Base-by-base conservation (phyloP, 805 yeast genomes). In the Candida schatavii region DNA sequence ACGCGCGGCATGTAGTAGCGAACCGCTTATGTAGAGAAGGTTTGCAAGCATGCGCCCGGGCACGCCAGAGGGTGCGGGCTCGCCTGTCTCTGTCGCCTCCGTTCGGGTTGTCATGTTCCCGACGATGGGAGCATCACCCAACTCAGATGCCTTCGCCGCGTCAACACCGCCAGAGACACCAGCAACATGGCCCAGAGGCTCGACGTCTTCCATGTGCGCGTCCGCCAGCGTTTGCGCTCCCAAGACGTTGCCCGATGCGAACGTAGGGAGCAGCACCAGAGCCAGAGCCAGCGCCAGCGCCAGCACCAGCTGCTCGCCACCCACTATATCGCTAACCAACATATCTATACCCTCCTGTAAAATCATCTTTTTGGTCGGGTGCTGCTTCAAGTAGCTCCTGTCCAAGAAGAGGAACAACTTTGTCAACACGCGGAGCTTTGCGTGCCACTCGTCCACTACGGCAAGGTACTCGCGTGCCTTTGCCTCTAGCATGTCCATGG, bases 341-440 rank as follows among this genome's bases (percentile, higher is more conserved):
- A 56, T 43, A 10, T 36, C 43, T 7, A 51, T 31, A 1, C 71
- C 70, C 34, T 43, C 46, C 37, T 57, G 53, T 26, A 50, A 26
- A 6, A 68, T 62, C 37, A 56, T 51, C 20, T 46, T 43, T 37
- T 57, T 59, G n/a, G 46, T 44, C 3, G 66, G 61, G 40, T 66
- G 72, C 26, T 50, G 62, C 29, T 55, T 47, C 11, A 68, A 54
- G 40, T 69, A 69, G 15, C 57, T 50, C 29, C 66, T 46, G 50
- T 69, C 75, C 37, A 68, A 45, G 39, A 63, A 67, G 3, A 68
- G 43, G 38, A 66, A 69, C 18, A 68, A 40, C 45, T 61, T 62
- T 33, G 56, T 47, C 34, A 69, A 44, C 4, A 52, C 32, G 13
- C 39, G 32, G 22, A 68, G 41, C 37, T 53, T 57, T 1, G 30